Evolutionary conservation across 805 yeast species (phyloP), one percentile per base, ranked within the genome.

Genomic region (Kazachstania bromeliacearum): DNA sequence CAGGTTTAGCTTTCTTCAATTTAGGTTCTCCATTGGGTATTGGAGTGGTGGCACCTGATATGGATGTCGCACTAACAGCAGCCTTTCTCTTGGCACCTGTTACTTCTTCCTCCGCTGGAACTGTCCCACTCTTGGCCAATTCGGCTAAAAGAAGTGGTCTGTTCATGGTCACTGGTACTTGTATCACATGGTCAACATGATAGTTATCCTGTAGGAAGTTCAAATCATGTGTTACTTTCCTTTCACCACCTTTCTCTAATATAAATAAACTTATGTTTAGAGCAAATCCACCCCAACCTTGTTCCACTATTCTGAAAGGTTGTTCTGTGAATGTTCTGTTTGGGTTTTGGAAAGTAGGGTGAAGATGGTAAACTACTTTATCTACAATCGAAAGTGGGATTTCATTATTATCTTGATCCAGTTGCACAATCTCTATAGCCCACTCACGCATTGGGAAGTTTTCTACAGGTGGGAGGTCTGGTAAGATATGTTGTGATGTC

Each of bases 261-360:
- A 83, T 64, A 42, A 81, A 81, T 29, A 88, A 66, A 23, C 82
- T 70, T 42, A 92, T 78, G 26, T 83, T 83, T 56, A 92, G 71
- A 54, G 88, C 96, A 53, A 89, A 89, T 47, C 89, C 97, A 58
- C 97, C 98, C 97, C 98, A 89, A 35, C 98, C 98, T 64, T 85
- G 79, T 59, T 89, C 98, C 52, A 77, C 83, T 39, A 89, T 80
- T 53, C 64, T 73, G 63, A 88, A 89, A 8, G 98, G 98, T 7
- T 82, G 73, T 52, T 78, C 79, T 53, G 82, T 84, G 55, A 85
- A 59, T 9, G 80, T 68, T 57, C 96, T 74, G 44, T 74, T 79
- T 8, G 97, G 97, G 58, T 87, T 87, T 34, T 75, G 76, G 63
- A 89, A 89, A 7, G 97, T 92, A 34, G 96, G 97, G 65, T 89